A percentile compares a stretch with the other conserved stretches of the same genome.
Conservation (phyloP, 2,329 filamentous ascomycete genomes). For the Lachnellula suecica region DNA sequence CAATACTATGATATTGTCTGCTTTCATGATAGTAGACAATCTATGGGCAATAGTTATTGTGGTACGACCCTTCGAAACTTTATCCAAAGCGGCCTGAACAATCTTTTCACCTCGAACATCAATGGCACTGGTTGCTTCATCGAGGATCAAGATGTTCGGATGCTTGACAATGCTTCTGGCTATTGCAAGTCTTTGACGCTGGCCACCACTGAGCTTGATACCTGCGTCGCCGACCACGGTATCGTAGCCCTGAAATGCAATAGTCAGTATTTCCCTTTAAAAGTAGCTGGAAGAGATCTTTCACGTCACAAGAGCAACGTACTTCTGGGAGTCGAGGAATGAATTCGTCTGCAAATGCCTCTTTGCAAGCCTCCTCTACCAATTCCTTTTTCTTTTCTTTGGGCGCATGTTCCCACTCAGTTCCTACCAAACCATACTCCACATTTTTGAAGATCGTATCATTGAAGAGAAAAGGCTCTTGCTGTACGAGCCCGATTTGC, state of each 20-base stretch:
- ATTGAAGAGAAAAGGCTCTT: constrained; percentile 67
- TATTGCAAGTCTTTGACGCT: constrained; percentile 30
- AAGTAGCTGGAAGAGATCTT: no score
- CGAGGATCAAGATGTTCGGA: constrained; percentile 66
- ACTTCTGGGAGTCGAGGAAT: constrained; percentile 53
- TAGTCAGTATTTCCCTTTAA: constrained; percentile 49
- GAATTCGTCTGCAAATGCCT: constrained; percentile 58
- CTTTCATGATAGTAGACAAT: constrained; percentile 72
- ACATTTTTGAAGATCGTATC: constrained; percentile 63
- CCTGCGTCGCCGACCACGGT: constrained; percentile 67
- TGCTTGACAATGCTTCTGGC: constrained; percentile 68
- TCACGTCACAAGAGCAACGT: constrained; percentile 52
- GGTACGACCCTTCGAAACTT: constrained; percentile 53
- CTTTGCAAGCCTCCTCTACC: constrained; percentile 45
- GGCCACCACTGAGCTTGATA: constrained; percentile 71
- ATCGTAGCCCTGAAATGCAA: constrained; percentile 17
- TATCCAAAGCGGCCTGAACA: constrained; percentile 53
- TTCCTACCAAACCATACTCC: constrained; percentile 32
- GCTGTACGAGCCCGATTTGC: constrained; percentile 63
- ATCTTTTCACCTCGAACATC: constrained; percentile 45
- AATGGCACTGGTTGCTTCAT: constrained; percentile 61
- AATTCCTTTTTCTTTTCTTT: constrained; percentile 15
- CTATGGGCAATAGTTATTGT: constrained; percentile 65
- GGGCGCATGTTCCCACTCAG: constrained; percentile 16
- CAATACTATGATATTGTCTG: constrained; percentile 77